Base-by-base conservation (phyloP, 2,329 filamentous ascomycete genomes). In the Fusarium metavorans region DNA sequence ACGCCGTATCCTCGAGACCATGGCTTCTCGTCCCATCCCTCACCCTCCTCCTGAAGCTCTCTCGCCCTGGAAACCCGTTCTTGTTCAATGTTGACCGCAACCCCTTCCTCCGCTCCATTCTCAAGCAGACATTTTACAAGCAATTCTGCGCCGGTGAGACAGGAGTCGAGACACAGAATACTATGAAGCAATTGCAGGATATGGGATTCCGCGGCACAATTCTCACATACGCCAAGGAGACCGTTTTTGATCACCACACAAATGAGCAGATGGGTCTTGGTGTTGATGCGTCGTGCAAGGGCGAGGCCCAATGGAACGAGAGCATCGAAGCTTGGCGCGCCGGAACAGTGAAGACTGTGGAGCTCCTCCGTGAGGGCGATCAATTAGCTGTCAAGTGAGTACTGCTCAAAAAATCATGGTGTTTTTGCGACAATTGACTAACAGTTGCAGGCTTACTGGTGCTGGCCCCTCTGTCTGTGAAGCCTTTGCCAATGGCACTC, bases 101-200 rank as follows among this genome's bases (percentile, higher is more conserved):
- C 74, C 84, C 85, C 0, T 20, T 89, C 0, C 80, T 90, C 14
- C 81, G 84, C 30, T 79, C 81, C 13, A 66, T 89, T 4, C 81
- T 91, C 8, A 87, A 87, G 76, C 82, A 85, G 67, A 89, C 88
- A 0, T 88, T 87, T 5, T 86, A 82, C 76, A 87, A 88, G 41
- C 89, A 91, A 64, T 91, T 90, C 80, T 91, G 89, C 72, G 86
- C 87, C 0, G 89, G 89, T 1, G 86, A 87, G 76, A 87, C 84
- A 30, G 80, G 81, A 14, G 77, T 80, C 0, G 86, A 90, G 79
- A 86, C 89, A 0, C 81, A 81, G n/a, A 78, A 77, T 20, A 86
- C 83, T 0, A 84, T 85, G 64, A 80, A 81, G 11, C 80, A 84
- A n/a, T 74, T 89, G 30, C 83, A 86, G 57, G 78, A 82, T 9